Evolutionary conservation across 2,329 filamentous ascomycete genomes (phyloP), one percentile per base, ranked within the genome.

Genomic region (Monilinia polystroma): DNA sequence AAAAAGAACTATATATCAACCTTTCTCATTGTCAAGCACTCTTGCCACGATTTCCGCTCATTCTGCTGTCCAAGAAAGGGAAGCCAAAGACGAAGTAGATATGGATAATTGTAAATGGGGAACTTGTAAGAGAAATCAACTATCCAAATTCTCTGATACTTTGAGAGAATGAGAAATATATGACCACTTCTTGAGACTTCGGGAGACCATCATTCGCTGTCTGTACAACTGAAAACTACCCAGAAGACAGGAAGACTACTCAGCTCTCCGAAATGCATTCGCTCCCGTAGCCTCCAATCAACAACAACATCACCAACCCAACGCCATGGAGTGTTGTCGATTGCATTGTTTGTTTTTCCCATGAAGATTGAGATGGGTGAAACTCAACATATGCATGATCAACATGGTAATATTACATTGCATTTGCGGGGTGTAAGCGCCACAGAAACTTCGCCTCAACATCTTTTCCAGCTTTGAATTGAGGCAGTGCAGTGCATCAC

Each of bases 401-500:
- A 6, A 23, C 18, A 49, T 23, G 26, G 20, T 18, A 43, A 59
- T 59, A 20, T 23, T 49, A 59, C 57, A 59, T 38, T 35, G 57
- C 57, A 49, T 59, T 35, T 59, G 57, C 57, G 43, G 43, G 57
- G 57, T 49, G 57, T 11, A 35, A 60, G 45, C 49, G 49, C 58
- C 58, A 60, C 58, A 51, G 16, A 41, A 56, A 26, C 29, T 60
- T 60, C 45, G 58, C 58, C 58, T 38, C 58, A 20, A 7, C 29
- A 23, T 49, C 7, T 11, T 49, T 59, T 51, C 58, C 20, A 60
- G 20, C n/a, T 59, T 2, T 26, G 43, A n/a, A 51, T 35, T 26
- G 58, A 60, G 58, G 58, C n/a, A n/a, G n/a, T n/a, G 58, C 58
- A 59, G 57, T 59, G 57, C 57, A 59, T 59, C 20, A 49, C 18